phyloP scores from a whole-genome alignment of 2,329 filamentous ascomycete genomes.

The Ceratocystis albifundus region DNA sequence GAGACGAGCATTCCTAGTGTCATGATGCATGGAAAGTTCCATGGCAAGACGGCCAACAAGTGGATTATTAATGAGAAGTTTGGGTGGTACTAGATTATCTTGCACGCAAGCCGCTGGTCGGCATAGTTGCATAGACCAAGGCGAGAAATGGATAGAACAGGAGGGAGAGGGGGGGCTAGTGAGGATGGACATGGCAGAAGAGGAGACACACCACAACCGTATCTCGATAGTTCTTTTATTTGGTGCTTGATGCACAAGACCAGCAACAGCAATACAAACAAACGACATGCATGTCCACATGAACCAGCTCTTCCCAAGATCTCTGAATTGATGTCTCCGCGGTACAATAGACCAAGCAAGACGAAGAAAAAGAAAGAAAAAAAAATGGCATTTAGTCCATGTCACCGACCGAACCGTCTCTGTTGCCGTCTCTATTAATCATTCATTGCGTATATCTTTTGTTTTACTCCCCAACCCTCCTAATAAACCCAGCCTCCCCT shows the following conservation, averaged over 20 bases:
- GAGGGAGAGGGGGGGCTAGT: fast-evolving
- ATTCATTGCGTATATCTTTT: slow-evolving; percentile 20
- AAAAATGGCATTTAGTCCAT: not conserved
- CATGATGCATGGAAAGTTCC: slow-evolving; percentile 46
- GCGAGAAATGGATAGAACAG: not conserved
- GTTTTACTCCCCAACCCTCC: not conserved
- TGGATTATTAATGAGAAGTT: slow-evolving; percentile 71
- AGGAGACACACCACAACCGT: not conserved
- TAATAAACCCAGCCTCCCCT: not conserved
- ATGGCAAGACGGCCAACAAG: slow-evolving; percentile 36
- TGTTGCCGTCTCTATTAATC: slow-evolving; percentile 17
- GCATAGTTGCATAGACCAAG: not conserved
- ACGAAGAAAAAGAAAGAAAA: not conserved
- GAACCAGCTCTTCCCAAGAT: not conserved
- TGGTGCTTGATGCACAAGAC: not conserved
- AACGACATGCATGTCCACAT: not conserved
- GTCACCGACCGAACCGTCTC: slow-evolving; percentile 1
- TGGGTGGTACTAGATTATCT: slow-evolving; percentile 52
- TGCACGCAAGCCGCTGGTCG: not conserved
- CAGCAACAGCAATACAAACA: not conserved
- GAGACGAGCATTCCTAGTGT: slow-evolving; percentile 58
- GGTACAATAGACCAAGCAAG: slow-evolving; percentile 16
- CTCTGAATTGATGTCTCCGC: slow-evolving; percentile 8
- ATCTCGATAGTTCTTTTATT: not conserved
- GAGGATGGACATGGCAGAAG: not conserved